Percentiles rank a stretch among this genome's conserved stretches.
Evolutionary conservation across 2,329 filamentous ascomycete species (phyloP).

Genomic region (Arthroderma sp.): DNA sequence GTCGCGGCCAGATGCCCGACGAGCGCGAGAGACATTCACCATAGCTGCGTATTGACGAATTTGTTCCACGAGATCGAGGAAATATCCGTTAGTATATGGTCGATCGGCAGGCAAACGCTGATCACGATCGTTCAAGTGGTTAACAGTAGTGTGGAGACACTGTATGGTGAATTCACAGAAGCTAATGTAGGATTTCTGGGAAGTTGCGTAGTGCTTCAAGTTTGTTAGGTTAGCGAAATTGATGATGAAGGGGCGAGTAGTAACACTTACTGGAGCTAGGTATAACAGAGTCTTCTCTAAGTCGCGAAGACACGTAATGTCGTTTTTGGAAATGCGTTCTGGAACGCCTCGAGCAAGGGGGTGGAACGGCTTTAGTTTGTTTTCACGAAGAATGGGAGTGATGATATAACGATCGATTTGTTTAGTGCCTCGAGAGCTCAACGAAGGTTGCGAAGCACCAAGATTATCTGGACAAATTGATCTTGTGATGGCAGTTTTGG

Average conservation of each 20-base stretch:
- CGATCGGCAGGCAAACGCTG: conserved; percentile 72
- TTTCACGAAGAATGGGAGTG: conserved; percentile 60
- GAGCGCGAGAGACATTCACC: conserved; percentile 60
- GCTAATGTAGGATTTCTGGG: conserved; percentile 65
- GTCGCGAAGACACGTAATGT: conserved; percentile 83
- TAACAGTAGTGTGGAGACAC: conserved; percentile 80
- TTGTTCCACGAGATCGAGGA: conserved; percentile 90
- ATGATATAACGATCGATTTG: conserved; percentile 71
- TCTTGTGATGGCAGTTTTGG: conserved; percentile 44
- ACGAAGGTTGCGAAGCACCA: conserved; percentile 41
- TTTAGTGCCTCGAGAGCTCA: conserved; percentile 57
- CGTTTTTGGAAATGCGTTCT: conserved; percentile 64
- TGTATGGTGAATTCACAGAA: conserved; percentile 86
- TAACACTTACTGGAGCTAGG: conserved; percentile 79
- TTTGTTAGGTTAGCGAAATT: conserved; percentile 26
- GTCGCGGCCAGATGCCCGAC: conserved; percentile 26
- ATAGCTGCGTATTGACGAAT: conserved; percentile 79
- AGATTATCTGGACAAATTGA: conserved; percentile 40
- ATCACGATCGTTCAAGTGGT: conserved; percentile 73
- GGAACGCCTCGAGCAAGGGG: conserved; percentile 66
- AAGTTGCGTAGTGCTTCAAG: conserved; percentile 40
- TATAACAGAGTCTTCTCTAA: conserved; percentile 88
- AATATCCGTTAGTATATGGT: conserved; percentile 91
- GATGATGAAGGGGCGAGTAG: conserved; percentile 11
- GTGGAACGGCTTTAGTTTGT: conserved; percentile 65